Evolutionary conservation across 352 stramenopile species (phyloP).

Genomic region (Phytophthora melonis): DNA sequence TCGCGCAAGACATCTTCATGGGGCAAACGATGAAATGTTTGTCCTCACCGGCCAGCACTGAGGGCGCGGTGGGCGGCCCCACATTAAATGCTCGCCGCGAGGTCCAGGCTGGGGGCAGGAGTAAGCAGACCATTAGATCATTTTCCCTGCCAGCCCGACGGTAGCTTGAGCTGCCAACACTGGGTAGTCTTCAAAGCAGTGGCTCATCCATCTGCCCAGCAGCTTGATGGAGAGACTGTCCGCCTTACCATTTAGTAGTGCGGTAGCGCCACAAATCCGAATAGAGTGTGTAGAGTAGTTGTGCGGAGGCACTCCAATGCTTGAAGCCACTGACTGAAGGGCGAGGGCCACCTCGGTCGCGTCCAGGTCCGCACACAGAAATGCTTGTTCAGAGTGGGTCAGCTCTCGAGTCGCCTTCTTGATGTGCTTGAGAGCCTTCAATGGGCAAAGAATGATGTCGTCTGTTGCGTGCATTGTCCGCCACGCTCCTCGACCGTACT

Average conservation of each 20-base stretch:
- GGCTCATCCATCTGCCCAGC: neutral
- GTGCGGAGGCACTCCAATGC: neutral
- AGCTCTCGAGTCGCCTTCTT: neutral
- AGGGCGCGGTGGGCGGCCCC: too few species aligned
- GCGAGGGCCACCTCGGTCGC: neutral
- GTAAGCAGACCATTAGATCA: neutral
- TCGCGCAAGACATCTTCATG: too few species aligned
- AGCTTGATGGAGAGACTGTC: neutral
- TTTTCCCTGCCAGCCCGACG: neutral
- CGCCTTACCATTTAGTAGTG: neutral
- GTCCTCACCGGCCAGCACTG: too few species aligned
- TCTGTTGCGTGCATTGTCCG: conserved; percentile 3
- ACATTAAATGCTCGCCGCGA: too few species aligned
- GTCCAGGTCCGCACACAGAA: neutral
- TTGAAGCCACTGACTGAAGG: neutral
- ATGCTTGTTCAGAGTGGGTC: neutral
- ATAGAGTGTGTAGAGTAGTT: neutral
- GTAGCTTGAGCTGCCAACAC: neutral
- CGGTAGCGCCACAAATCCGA: neutral
- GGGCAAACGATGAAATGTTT: too few species aligned
- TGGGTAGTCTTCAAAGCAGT: neutral
- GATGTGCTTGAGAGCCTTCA: neutral
- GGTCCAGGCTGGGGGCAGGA: too few species aligned
- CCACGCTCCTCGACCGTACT: conserved; percentile 10
- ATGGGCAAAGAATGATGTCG: neutral